phyloP scores from a whole-genome alignment of 495 filamentous ascomycete genomes.

The Geopyxis carbonaria region DNA sequence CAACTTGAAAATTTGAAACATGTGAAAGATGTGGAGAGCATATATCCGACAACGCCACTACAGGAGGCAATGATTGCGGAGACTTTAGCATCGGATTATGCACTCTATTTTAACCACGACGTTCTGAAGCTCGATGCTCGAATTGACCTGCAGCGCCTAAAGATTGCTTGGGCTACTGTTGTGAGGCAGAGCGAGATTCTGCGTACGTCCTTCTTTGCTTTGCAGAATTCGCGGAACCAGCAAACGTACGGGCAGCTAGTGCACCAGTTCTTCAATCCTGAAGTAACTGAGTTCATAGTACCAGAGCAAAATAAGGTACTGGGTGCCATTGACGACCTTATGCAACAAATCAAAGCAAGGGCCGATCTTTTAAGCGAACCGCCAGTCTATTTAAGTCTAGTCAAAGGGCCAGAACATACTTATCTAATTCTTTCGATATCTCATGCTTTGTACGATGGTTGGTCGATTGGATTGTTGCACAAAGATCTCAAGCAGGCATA shows the following conservation, averaged over 20 bases:
- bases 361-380: slow-evolving; percentile 17
- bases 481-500: slow-evolving; percentile 47
- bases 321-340: slow-evolving; percentile 17
- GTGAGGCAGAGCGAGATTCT: slow-evolving; percentile 48
- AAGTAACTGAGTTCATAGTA: slow-evolving; percentile 12
- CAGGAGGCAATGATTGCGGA: slow-evolving; percentile 70
- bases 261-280: slow-evolving; percentile 20
- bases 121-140: slow-evolving; percentile 36
- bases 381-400: slow-evolving; percentile 25
- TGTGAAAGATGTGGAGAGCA: slow-evolving; percentile 32
- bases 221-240: slow-evolving; percentile 39
- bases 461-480: slow-evolving; percentile 50
- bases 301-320: slow-evolving; percentile 12
- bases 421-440: slow-evolving; percentile 54
- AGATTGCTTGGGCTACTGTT: slow-evolving; percentile 42
- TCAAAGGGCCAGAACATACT: slow-evolving; percentile 11
- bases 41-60: slow-evolving; percentile 51
- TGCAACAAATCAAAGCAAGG: slow-evolving; percentile 10
- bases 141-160: slow-evolving; percentile 37
- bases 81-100: slow-evolving; percentile 48
- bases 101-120: slow-evolving; percentile 67
- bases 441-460: slow-evolving; percentile 68
- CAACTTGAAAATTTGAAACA: slow-evolving; percentile 27
- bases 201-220: slow-evolving; percentile 49
- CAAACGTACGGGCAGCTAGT: slow-evolving; percentile 50